phyloP scores from a whole-genome alignment of 2,329 filamentous ascomycete genomes.

The Exophiala sp. region DNA sequence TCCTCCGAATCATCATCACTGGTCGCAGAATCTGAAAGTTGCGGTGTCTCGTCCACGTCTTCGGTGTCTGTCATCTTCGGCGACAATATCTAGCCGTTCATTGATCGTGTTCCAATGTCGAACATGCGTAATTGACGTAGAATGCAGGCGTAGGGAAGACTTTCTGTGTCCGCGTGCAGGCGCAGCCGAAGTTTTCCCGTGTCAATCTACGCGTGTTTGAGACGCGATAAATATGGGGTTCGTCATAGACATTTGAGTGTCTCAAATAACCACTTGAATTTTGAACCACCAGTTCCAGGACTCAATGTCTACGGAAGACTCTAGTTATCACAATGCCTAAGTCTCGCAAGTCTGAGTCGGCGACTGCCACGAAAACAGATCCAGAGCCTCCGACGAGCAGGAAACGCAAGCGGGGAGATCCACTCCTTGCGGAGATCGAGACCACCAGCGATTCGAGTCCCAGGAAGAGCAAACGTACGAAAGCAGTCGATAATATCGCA shows the following conservation, averaged over 20 bases:
- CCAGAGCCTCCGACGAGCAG: neutral
- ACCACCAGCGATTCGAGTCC: neutral
- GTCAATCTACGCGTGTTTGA: neutral
- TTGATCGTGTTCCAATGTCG: too few species aligned
- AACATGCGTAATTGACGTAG: neutral
- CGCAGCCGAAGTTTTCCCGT: neutral
- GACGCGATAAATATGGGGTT: neutral
- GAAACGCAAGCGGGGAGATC: slow-evolving; percentile 14
- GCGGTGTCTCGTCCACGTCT: slow-evolving; percentile 10
- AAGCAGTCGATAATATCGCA: neutral
- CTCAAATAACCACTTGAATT: neutral
- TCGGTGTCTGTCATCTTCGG: neutral
- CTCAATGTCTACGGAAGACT: neutral
- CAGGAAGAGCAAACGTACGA: slow-evolving; percentile 3
- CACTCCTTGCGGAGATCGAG: neutral
- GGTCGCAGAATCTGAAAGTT: slow-evolving; percentile 23
- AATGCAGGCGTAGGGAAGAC: neutral
- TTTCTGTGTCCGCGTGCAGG: neutral
- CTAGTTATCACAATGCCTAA: slow-evolving; percentile 2
- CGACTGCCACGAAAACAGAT: neutral
- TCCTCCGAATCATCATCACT: slow-evolving; percentile 33
- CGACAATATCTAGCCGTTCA: too few species aligned
- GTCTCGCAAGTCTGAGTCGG: neutral
- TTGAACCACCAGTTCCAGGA: neutral
- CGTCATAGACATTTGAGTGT: neutral